Conservation (phyloP, 2,329 filamentous ascomycete genomes). For the Lecanosticta acicola region DNA sequence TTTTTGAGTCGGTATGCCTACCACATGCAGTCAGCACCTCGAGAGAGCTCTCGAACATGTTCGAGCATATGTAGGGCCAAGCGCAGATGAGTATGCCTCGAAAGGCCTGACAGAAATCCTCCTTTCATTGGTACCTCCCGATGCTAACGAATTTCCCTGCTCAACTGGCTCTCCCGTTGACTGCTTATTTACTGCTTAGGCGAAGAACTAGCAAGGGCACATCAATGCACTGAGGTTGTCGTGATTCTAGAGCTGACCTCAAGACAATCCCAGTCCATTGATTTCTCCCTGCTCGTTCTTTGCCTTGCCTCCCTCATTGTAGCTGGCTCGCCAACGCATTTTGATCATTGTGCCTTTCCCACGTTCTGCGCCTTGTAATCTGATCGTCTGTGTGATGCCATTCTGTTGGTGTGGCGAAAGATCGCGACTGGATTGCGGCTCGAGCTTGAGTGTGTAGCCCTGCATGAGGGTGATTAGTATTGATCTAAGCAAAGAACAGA, state of each 20-base stretch:
- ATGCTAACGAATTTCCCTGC: background rate
- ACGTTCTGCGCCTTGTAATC: constrained; percentile 66
- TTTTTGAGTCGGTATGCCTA: no score
- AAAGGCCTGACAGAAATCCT: background rate
- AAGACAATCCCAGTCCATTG: constrained; percentile 61
- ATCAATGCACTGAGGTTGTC: background rate
- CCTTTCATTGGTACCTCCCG: background rate
- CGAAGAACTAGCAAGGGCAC: background rate
- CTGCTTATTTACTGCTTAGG: background rate
- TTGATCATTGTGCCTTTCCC: constrained; percentile 75
- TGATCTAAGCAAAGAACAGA: background rate
- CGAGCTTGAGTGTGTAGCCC: constrained; percentile 74
- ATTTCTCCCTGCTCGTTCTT: constrained; percentile 83
- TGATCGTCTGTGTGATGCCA: constrained; percentile 77
- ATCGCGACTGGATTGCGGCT: constrained; percentile 75
- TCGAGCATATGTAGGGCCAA: no score
- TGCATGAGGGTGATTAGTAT: constrained; percentile 33
- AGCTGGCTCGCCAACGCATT: constrained; percentile 82
- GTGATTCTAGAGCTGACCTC: background rate
- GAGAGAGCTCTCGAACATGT: no score
- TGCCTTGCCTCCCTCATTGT: constrained; percentile 57
- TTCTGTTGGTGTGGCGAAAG: constrained; percentile 65
- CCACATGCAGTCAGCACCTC: no score
- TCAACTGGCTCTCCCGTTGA: background rate
- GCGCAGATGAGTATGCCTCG: background rate